Percentiles rank a stretch among this genome's conserved stretches.
phyloP scores from a whole-genome alignment of 2,329 filamentous ascomycete genomes.

The Fusarium setosum region DNA sequence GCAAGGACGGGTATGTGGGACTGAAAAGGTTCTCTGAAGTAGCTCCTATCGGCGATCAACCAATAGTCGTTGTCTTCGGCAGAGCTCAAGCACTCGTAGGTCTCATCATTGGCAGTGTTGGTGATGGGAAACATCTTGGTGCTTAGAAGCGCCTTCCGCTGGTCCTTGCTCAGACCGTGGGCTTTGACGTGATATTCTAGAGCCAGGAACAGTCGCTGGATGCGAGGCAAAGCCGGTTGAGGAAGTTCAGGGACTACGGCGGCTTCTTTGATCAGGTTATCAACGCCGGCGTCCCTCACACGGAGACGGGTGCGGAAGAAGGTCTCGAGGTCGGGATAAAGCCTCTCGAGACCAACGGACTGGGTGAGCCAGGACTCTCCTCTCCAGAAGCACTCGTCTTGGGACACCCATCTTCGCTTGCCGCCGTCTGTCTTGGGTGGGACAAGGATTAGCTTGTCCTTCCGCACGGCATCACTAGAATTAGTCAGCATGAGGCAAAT shows the following conservation, averaged over 20 bases:
- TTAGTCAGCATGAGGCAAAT: neutral
- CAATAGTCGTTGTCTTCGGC: neutral
- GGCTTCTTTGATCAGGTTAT: constrained; percentile 9
- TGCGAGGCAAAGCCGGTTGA: neutral
- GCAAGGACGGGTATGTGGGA: neutral
- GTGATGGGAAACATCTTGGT: constrained; percentile 3
- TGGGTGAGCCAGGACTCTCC: constrained; percentile 9
- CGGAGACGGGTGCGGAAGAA: neutral
- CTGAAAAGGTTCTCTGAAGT: neutral
- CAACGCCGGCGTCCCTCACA: neutral
- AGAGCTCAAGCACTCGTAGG: constrained; percentile 2
- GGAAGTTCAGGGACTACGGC: neutral
- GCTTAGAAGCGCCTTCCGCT: neutral
- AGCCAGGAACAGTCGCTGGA: neutral
- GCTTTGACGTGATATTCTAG: neutral
- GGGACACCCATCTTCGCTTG: neutral
- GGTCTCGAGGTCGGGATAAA: constrained; percentile 10
- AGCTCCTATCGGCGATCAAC: constrained; percentile 5
- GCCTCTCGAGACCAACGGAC: neutral
- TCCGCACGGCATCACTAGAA: neutral
- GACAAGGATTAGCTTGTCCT: neutral
- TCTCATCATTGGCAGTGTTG: neutral
- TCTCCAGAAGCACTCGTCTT: constrained; percentile 3
- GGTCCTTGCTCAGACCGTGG: neutral
- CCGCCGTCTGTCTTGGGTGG: neutral